Evolutionary conservation across 2,329 filamentous ascomycete species (phyloP), one percentile per base, ranked within the genome.

Genomic region (Ustilaginoidea virens): DNA sequence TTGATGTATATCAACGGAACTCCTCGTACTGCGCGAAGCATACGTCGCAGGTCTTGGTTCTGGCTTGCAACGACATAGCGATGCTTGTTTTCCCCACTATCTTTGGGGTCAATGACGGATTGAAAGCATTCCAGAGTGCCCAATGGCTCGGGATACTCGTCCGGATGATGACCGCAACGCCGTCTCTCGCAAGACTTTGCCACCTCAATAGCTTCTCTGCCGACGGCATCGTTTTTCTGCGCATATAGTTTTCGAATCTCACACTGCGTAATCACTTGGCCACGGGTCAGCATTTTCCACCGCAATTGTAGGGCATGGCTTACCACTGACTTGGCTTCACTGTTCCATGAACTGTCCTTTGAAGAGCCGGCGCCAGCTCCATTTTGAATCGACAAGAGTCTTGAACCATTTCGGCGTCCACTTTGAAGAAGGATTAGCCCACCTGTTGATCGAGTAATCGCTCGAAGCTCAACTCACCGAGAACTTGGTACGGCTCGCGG

Each of bases 401-500:
- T 45, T 71, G 67, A 29, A 96, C 69, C 43, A 96, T 81, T 39
- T 85, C 74, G 34, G 82, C 80, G 48, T 93, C 86, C 36, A 94
- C 74, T 72, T 42, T 3, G 9, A 23, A 13, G 37, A 40, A 38
- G 33, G 21, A 18, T 31, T 14, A 25, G 33, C 31, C 12, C 28
- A 11, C 15, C 1, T 15, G 16, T 32, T 25, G 33, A 31, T 5
- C 5, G n/a, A 18, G 20, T 13, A 19, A 24, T 25, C 13, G 25
- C 29, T 30, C 24, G 15, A 13, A 24, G 12, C 33, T 46, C 60
- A 33, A 14, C 14, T 7, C 58, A 78, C 73, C 63, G 24, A 93
- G 61, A 29, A 92, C 77, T 58, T 96, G 90, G 58, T 94, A 96
- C 8, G 90, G 85, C 56, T 90, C 80, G 42, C 86, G 81, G 53